These are phyloP conservation scores for Lasiosphaeris hirsuta DNA, from an alignment of 495 filamentous ascomycete genomes.

Conservation along the genomic window DNA sequence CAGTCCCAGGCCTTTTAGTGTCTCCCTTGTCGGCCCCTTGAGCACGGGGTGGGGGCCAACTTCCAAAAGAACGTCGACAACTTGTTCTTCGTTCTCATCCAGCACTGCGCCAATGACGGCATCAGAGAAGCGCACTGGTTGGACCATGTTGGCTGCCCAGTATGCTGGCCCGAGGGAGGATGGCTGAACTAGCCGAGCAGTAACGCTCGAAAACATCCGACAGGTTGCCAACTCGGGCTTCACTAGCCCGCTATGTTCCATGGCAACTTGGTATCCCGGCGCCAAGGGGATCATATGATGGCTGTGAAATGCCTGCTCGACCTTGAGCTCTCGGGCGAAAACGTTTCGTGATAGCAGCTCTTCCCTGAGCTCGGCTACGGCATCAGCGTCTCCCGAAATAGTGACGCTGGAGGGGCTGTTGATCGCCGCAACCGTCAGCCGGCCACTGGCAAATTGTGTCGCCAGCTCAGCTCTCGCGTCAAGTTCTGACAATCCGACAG, in stretches of 20 bases:
- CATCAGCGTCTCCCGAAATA: slow-evolving; percentile 40
- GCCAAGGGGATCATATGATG: slow-evolving; percentile 23
- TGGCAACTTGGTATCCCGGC: slow-evolving; percentile 22
- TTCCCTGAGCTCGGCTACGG: slow-evolving; percentile 27
- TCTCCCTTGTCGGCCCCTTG: slow-evolving; percentile 31
- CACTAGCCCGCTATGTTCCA: slow-evolving; percentile 11
- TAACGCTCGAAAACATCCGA: slow-evolving; percentile 28
- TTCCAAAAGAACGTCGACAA: slow-evolving; percentile 35
- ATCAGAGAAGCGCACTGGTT: slow-evolving; percentile 47
- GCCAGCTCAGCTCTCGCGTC: slow-evolving; percentile 38
- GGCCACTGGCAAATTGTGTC: slow-evolving; percentile 26
- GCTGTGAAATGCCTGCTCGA: slow-evolving; percentile 43
- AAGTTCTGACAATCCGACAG: slow-evolving; percentile 37
- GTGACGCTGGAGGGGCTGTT: slow-evolving; percentile 48
- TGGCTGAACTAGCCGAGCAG: slow-evolving; percentile 2
- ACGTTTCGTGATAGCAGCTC: slow-evolving; percentile 42
- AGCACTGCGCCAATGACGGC: too few relatives aligned
- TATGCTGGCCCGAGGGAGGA: slow-evolving; percentile 27
- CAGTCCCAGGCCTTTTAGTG: slow-evolving; percentile 15
- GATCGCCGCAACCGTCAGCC: slow-evolving; percentile 37
- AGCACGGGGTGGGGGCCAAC: slow-evolving; percentile 53
- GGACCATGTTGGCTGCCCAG: slow-evolving; percentile 33
- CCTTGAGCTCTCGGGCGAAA: slow-evolving; percentile 35
- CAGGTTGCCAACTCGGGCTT: slow-evolving; percentile 14
- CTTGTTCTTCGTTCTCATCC: neutral